These are phyloP conservation scores for Ophiostoma sp. DNA, from an alignment of 2,329 filamentous ascomycete genomes.

Conservation along the genomic window DNA sequence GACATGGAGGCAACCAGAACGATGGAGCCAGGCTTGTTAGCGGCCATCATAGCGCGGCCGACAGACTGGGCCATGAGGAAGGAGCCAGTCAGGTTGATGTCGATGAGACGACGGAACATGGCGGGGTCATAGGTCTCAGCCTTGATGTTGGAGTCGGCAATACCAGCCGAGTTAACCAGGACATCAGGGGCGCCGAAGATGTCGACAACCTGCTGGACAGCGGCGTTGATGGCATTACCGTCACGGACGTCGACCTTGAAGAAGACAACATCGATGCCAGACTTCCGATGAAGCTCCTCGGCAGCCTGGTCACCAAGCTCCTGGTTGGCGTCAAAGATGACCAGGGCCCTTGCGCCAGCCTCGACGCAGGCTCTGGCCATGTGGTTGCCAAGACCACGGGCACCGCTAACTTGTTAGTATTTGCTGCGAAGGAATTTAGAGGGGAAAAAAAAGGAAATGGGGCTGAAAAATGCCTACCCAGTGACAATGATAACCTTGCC, in stretches of 20 bases:
- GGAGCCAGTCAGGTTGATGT: constrained; percentile 76
- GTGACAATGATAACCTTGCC: constrained; percentile 69
- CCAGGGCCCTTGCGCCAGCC: constrained; percentile 66
- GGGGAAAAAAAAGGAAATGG: no score
- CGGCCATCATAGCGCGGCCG: constrained; percentile 67
- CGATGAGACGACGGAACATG: constrained; percentile 72
- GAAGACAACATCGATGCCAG: constrained; percentile 68
- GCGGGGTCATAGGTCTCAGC: constrained; percentile 70
- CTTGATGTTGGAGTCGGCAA: constrained; percentile 79
- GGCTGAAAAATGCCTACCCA: constrained; percentile 47
- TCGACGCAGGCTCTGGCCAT: constrained; percentile 75
- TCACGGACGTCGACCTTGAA: constrained; percentile 76
- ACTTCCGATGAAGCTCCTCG: constrained; percentile 64
- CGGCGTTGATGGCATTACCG: constrained; percentile 62
- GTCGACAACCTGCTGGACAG: constrained; percentile 60
- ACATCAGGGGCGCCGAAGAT: constrained; percentile 66
- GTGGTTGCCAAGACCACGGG: constrained; percentile 70
- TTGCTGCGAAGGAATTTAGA: neutral
- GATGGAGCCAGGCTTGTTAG: constrained; percentile 65
- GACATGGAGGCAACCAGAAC: constrained; percentile 77
- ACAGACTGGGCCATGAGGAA: constrained; percentile 74
- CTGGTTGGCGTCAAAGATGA: constrained; percentile 73
- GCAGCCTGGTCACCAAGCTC: constrained; percentile 66
- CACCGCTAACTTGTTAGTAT: constrained; percentile 52
- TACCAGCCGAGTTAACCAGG: constrained; percentile 74